These are phyloP conservation scores for Nothomitra cinnamomea DNA, from an alignment of 2,329 filamentous ascomycete species.

Conservation along the genomic window DNA sequence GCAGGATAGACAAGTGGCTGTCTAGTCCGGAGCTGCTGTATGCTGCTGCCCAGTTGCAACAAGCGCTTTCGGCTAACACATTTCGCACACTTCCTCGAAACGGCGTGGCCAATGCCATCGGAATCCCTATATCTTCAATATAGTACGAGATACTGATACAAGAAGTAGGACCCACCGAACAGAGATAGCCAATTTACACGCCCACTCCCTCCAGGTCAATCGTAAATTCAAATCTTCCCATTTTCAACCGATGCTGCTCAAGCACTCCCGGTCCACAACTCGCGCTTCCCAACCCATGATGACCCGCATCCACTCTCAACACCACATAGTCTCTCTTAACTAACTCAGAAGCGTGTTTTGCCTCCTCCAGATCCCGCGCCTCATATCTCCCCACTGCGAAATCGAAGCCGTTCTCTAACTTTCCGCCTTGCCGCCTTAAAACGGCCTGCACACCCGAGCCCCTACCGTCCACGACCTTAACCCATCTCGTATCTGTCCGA, in stretches of 20 bases:
- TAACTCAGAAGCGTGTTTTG: slow-evolving; percentile 47
- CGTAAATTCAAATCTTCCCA: slow-evolving; percentile 21
- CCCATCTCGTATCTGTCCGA: slow-evolving; percentile 41
- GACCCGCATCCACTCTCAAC: slow-evolving; percentile 40
- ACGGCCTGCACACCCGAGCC: slow-evolving; percentile 4
- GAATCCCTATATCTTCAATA: too few relatives aligned
- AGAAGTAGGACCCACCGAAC: too few relatives aligned
- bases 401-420: slow-evolving; percentile 25
- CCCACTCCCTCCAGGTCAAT: slow-evolving; percentile 9
- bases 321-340: slow-evolving; percentile 32
- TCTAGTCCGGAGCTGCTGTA: too few relatives aligned
- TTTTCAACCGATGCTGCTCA: slow-evolving; percentile 23
- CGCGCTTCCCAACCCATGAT: slow-evolving; percentile 45
- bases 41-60: too few relatives aligned
- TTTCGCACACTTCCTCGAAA: too few relatives aligned
- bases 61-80: too few relatives aligned
- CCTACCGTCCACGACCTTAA: slow-evolving; percentile 20
- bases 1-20: too few relatives aligned
- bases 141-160: too few relatives aligned
- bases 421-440: slow-evolving; percentile 19
- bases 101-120: too few relatives aligned
- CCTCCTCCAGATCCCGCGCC: slow-evolving; percentile 34
- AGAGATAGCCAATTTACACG: not conserved
- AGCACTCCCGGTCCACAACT: slow-evolving; percentile 40
- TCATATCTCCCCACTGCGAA: slow-evolving; percentile 41